Evolutionary conservation across 768 basidiomycete species (phyloP).

Genomic region (Pulveroboletus sp.): DNA sequence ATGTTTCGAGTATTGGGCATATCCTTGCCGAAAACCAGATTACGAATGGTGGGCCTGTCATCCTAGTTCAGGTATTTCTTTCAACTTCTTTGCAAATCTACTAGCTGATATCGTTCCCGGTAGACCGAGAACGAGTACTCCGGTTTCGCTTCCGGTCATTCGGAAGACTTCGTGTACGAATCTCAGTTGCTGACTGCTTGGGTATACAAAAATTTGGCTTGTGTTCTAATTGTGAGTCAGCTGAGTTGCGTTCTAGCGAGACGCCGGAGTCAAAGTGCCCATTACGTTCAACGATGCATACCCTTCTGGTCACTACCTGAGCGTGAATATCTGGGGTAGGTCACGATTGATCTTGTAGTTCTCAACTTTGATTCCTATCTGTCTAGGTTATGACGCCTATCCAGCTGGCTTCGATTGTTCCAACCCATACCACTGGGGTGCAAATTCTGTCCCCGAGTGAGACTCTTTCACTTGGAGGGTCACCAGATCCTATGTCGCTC

Average conservation of each 20-base stretch:
- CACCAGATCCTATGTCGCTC: neutral
- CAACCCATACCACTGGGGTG: constrained; percentile 42
- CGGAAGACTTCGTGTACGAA: constrained; percentile 45
- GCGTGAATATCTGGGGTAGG: constrained; percentile 48
- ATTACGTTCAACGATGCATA: constrained; percentile 47
- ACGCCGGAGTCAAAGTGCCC: constrained; percentile 45
- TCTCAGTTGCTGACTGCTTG: constrained; percentile 31
- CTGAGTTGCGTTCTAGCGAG: constrained; percentile 29
- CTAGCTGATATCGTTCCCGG: neutral
- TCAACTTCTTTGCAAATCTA: constrained; percentile 28
- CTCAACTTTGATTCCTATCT: neutral
- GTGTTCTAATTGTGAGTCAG: neutral
- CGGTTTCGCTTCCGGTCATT: constrained; percentile 31
- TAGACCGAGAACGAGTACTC: constrained; percentile 58
- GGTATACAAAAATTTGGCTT: constrained; percentile 9
- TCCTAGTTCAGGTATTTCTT: constrained; percentile 28
- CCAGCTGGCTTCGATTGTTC: constrained; percentile 57
- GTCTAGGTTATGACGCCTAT: constrained; percentile 31
- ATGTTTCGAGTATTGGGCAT: constrained; percentile 48
- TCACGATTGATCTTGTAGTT: neutral
- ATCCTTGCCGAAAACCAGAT: constrained; percentile 56
- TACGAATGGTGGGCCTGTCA: constrained; percentile 58
- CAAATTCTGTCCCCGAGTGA: constrained; percentile 42
- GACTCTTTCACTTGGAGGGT: neutral
- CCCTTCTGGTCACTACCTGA: constrained; percentile 44